Percentiles rank a stretch among this genome's conserved stretches.
Conservation (phyloP, 768 basidiomycete genomes). For the Lepiota brunneoincarnata region DNA sequence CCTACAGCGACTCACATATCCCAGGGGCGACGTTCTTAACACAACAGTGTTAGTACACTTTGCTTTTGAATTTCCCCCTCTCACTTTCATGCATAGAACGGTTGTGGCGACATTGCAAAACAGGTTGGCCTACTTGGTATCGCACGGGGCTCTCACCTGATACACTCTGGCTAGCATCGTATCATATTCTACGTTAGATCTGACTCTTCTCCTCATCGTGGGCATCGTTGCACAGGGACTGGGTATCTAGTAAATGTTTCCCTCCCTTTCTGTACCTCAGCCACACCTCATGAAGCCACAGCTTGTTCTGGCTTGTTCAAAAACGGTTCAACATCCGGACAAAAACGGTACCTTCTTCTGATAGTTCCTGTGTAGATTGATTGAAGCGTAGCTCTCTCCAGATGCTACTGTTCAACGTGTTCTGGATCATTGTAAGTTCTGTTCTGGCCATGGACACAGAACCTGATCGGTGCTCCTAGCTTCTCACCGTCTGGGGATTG, state of each 20-base stretch:
- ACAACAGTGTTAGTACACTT: slow-evolving; percentile 59
- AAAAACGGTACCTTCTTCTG: slow-evolving; percentile 43
- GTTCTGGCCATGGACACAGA: neutral
- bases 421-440: slow-evolving; percentile 62
- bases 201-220: slow-evolving; percentile 65
- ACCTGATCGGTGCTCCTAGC: slow-evolving; percentile 27
- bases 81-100: slow-evolving; percentile 39
- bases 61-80: neutral
- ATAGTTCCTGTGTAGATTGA: neutral
- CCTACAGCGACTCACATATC: neutral
- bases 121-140: slow-evolving; percentile 34
- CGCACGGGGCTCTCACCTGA: neutral
- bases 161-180: slow-evolving; percentile 45
- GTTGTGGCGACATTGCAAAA: slow-evolving; percentile 72
- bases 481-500: slow-evolving; percentile 72
- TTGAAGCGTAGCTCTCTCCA: slow-evolving; percentile 20
- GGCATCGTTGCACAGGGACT: slow-evolving; percentile 63
- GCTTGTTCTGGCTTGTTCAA: slow-evolving; percentile 68
- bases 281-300: slow-evolving; percentile 19
- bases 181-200: slow-evolving; percentile 67
- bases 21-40: slow-evolving; percentile 72
- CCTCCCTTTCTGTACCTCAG: neutral
- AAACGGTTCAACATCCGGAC: slow-evolving; percentile 62
- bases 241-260: slow-evolving; percentile 58
- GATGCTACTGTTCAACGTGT: slow-evolving; percentile 71